Base-by-base conservation (phyloP, 257 asterid genomes). In the Solanum rostratum region DNA sequence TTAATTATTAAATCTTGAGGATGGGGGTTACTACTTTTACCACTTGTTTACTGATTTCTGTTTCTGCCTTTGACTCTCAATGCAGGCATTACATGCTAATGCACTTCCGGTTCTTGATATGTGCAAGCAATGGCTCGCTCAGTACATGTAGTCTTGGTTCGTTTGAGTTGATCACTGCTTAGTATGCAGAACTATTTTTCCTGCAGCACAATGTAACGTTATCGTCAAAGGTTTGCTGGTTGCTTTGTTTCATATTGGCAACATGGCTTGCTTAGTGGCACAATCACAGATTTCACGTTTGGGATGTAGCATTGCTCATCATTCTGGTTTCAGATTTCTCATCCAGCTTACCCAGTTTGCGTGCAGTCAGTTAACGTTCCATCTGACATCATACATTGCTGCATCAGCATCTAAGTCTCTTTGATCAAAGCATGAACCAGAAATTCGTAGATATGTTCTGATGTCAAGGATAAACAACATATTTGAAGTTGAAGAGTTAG, bases 101-200 rank as follows among this genome's bases (percentile, higher is more conserved):
- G 97, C 99, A 81, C 96, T 94, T 85, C 98, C 98, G 60, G 99
- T 96, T 90, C 98, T 96, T 82, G 99, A 96, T 85, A 93, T 96
- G 99, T 94, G 99, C 93, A 94, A 94, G 86, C 99, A 96, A 85
- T 96, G 99, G 99, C 85, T 96, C 90, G 93, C 98, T 57, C 97
- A 94, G 87, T 96, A 94, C 90, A 96, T 94, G 98, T 96, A 91
- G 91, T 79, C 66, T 22, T 71, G 45, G 82, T 87, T 53, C n/a
- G 65, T 65, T 82, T 89, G 87, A 82, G 81, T 87, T 78, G 74
- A 80, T 84, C 14, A 54, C 43, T 49, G 88, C 82, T 81, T 78
- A 14, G 27, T 16, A 16, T 30, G 46, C 63, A 50, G 63, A 76
- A 49, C 5, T 76, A 27, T 78, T 16, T 20, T 50, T 29, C 12